Base-by-base conservation (phyloP, 495 filamentous ascomycete genomes). In the Talaromyces stipitatus region DNA sequence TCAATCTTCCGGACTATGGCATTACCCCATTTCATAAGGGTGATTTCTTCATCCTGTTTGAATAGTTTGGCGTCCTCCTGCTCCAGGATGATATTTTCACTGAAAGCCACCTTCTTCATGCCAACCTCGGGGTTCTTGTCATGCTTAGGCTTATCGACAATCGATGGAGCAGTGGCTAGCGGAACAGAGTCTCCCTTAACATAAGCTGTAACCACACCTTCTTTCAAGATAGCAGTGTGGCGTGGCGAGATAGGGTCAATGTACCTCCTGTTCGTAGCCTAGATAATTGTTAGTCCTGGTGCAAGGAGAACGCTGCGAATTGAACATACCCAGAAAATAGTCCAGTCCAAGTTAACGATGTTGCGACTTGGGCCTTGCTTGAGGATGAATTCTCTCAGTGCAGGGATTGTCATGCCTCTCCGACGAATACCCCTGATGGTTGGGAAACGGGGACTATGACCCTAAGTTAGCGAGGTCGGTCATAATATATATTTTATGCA, bases 21-120 rank as follows among this genome's bases (percentile, higher is more conserved):
- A 60, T 97, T 96, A 61, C 92, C 92, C 92, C 92, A 96, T 66
- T 84, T 86, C 92, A 96, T 97, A 24, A 96, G 78, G 0, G 92
- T 97, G 62, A 97, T 89, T 69, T 96, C 92, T 74, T 97, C 92
- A 61, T 88, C 85, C 57, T 87, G 81, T 61, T 81, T 85, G 75
- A 96, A 94, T 48, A 75, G 78, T 69, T 87, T 82, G 58, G 87
- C 91, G 62, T 97, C 92, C 45, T 79, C 87, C 71, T 96, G 92
- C 65, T 96, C 92, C 45, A 97, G 72, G 28, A 94, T 68, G 58
- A 96, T 76, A 23, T 81, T 76, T 50, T 78, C 72, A 62, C 85
- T 87, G 66, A 84, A 94, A 10, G 80, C 78, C 3, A 95, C 89
- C 69, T 89, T 89, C 81, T 96, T 96, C 56, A 74, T 85, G 46